phyloP scores from a whole-genome alignment of 202 grass and related monocot species.

The Eragrostis tef region DNA sequence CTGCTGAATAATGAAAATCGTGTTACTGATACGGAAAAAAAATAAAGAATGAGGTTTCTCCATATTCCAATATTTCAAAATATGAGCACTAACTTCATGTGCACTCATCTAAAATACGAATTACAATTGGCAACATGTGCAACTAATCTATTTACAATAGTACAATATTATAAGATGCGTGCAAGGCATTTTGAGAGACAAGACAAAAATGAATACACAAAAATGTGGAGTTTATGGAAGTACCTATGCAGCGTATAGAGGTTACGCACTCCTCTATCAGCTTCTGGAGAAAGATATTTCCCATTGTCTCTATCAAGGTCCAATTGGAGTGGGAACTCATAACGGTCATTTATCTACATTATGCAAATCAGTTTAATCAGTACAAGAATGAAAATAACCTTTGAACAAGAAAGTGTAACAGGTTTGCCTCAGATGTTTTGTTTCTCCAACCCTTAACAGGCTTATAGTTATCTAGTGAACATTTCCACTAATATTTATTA shows the following conservation, averaged over 20 bases:
- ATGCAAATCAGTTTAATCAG: constrained; percentile 30
- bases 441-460: background rate
- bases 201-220: constrained; percentile 18
- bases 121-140: constrained; percentile 19
- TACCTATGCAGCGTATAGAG: constrained; percentile 88
- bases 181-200: background rate
- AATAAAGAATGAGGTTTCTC: no score
- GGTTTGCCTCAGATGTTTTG: background rate
- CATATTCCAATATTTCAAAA: background rate
- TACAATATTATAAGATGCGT: no score
- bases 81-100: background rate
- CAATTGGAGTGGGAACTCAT: constrained; percentile 79
- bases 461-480: constrained; percentile 20
- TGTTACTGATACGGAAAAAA: no score
- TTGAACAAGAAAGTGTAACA: constrained; percentile 9
- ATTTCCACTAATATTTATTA: background rate
- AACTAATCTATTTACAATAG: background rate
- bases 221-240: constrained; percentile 11
- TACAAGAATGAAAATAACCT: constrained; percentile 12
- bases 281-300: constrained; percentile 80
- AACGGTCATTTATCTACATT: constrained; percentile 85
- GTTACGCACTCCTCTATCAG: constrained; percentile 71
- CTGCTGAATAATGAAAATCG: background rate
- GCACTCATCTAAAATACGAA: constrained; percentile 24
- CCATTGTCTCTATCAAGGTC: constrained; percentile 74